phyloP scores from a whole-genome alignment of 2,329 filamentous ascomycete species.

The Dactylellina parvicollis region DNA sequence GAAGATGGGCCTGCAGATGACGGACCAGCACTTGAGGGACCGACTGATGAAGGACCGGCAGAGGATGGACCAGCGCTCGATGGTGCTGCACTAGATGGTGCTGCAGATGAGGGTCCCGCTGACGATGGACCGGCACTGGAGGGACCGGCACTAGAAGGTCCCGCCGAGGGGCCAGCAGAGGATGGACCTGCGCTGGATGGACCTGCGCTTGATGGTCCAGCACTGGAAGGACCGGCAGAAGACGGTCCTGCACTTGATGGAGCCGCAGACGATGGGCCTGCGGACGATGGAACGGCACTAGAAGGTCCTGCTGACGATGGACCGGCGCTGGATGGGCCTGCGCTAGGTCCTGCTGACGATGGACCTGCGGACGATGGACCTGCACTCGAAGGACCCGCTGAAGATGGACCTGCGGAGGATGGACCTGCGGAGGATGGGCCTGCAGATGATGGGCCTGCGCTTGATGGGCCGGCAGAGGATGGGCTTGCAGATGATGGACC shows the following conservation, averaged over 20 bases:
- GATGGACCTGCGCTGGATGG: neutral
- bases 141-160: neutral
- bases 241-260: neutral
- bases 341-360: neutral
- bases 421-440: neutral
- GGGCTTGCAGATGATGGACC: neutral
- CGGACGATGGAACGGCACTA: neutral
- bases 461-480: neutral
- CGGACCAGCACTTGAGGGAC: neutral
- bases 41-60: neutral
- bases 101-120: neutral
- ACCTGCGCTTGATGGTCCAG: neutral
- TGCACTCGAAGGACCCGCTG: neutral
- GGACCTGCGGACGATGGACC: neutral
- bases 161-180: neutral
- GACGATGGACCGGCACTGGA: neutral
- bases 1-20: neutral
- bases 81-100: too few relatives aligned
- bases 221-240: neutral
- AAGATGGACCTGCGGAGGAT: neutral
- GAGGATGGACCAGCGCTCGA: neutral
- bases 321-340: neutral
- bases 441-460: neutral
- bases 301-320: neutral
- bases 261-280: neutral